phyloP scores from a whole-genome alignment of 2,329 filamentous ascomycete species.

The Nakataea oryzae region DNA sequence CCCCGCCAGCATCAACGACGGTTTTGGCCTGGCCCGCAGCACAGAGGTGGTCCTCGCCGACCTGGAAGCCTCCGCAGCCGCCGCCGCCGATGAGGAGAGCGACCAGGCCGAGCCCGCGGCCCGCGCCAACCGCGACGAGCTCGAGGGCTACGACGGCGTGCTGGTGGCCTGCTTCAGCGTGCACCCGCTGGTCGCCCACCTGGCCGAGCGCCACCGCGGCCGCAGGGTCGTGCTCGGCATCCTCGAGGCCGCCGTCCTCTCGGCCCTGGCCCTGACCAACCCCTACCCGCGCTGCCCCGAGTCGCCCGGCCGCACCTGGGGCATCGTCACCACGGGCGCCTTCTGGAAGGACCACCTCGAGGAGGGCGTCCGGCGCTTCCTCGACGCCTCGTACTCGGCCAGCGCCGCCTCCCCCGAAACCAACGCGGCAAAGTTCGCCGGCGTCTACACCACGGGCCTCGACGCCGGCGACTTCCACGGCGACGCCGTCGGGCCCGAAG shows the following conservation, averaged over 20 bases:
- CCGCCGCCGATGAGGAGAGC: constrained; percentile 13
- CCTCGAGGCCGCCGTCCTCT: constrained; percentile 71
- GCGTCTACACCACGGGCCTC: constrained; percentile 73
- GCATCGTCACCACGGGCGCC: constrained; percentile 79
- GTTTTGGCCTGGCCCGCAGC: constrained; percentile 54
- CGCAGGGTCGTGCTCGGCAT: constrained; percentile 61
- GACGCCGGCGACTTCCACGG: constrained; percentile 72
- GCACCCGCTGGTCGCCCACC: constrained; percentile 60
- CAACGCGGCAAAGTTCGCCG: constrained; percentile 51
- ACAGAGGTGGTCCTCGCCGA: constrained; percentile 49
- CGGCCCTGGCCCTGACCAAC: constrained; percentile 44
- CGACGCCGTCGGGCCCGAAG: constrained; percentile 43
- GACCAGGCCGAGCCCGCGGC: neutral
- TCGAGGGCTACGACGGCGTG: constrained; percentile 57
- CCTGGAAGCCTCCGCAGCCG: constrained; percentile 17
- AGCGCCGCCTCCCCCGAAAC: neutral
- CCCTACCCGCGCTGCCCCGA: constrained; percentile 12
- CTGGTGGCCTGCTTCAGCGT: constrained; percentile 83
- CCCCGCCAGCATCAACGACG: constrained; percentile 70
- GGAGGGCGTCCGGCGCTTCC: constrained; percentile 51
- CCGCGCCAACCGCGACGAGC: constrained; percentile 18
- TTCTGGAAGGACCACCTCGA: constrained; percentile 70
- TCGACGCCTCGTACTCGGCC: constrained; percentile 20
- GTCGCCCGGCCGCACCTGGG: constrained; percentile 43
- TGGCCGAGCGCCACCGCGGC: constrained; percentile 26